These are phyloP conservation scores for Magnaporthiopsis incrustans DNA, from an alignment of 2,329 filamentous ascomycete species.

Conservation along the genomic window DNA sequence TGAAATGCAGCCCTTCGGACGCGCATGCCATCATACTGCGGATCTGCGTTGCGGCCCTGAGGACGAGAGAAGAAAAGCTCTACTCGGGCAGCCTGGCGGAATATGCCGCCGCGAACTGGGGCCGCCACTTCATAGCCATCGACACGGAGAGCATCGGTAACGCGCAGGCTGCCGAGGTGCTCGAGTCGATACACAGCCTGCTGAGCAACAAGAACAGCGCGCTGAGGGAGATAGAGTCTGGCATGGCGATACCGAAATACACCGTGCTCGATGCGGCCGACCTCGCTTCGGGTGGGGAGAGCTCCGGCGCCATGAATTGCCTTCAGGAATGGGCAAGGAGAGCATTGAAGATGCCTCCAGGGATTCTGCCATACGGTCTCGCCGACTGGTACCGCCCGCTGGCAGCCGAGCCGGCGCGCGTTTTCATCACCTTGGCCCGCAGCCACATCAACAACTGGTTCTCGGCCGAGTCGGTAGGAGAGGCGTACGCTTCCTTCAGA, in stretches of 20 bases:
- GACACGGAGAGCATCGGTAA: background rate
- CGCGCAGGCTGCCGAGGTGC: background rate
- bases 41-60: constrained; percentile 5
- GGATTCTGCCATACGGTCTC: constrained; percentile 3
- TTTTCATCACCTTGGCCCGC: constrained; percentile 8
- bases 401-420: constrained; percentile 2
- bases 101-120: background rate
- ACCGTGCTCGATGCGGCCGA: background rate
- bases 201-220: constrained; percentile 9
- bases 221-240: background rate
- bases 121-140: constrained; percentile 4
- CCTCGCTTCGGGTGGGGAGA: background rate
- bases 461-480: background rate
- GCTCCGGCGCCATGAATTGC: background rate
- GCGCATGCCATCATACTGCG: constrained; percentile 1
- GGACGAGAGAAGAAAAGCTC: background rate
- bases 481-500: background rate
- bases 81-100: background rate
- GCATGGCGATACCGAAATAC: background rate
- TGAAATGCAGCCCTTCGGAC: background rate
- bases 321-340: constrained; percentile 7
- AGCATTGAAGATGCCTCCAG: constrained; percentile 4
- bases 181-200: constrained; percentile 4
- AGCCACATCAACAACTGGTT: constrained; percentile 10
- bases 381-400: constrained; percentile 8